Conservation (phyloP, 345 rosid genomes). For the Linum tenue region DNA sequence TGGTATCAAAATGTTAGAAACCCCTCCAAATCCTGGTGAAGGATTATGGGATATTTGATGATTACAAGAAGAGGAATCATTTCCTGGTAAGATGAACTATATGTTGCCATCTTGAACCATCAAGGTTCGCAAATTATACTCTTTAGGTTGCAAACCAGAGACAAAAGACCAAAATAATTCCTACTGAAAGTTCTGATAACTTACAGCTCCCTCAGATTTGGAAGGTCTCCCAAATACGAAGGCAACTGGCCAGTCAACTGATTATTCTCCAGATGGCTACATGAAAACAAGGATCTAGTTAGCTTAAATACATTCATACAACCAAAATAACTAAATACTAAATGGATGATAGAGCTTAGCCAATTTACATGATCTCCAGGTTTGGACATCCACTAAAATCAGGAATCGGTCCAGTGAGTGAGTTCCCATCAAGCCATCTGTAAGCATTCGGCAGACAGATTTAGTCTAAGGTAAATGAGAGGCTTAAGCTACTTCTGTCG, state of each 20-base stretch:
- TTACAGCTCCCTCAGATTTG: constrained; percentile 90
- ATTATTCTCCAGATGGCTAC: constrained; percentile 93
- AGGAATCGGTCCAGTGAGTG: constrained; percentile 69
- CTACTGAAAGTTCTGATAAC: constrained; percentile 27
- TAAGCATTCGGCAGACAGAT: constrained; percentile 14
- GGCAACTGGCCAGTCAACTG: constrained; percentile 75
- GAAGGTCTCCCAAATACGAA: constrained; percentile 51
- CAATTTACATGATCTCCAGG: constrained; percentile 66
- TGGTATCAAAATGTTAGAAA: neutral
- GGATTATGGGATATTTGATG: neutral
- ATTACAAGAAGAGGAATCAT: neutral
- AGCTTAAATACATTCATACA: constrained; percentile 17
- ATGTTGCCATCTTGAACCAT: neutral
- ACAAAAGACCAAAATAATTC: neutral
- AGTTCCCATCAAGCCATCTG: constrained; percentile 93
- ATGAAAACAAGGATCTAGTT: constrained; percentile 20
- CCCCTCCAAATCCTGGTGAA: neutral
- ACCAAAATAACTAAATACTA: constrained; percentile 7
- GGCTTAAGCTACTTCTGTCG: neutral
- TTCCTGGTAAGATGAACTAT: neutral
- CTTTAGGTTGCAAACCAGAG: neutral
- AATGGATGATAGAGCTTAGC: constrained; percentile 7
- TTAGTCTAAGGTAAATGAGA: neutral
- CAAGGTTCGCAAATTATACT: neutral
- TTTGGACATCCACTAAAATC: constrained; percentile 64